Percentiles rank a stretch among this genome's conserved stretches.
phyloP scores from a whole-genome alignment of 2,329 filamentous ascomycete genomes.

The Phaeosphaeria sp. region DNA sequence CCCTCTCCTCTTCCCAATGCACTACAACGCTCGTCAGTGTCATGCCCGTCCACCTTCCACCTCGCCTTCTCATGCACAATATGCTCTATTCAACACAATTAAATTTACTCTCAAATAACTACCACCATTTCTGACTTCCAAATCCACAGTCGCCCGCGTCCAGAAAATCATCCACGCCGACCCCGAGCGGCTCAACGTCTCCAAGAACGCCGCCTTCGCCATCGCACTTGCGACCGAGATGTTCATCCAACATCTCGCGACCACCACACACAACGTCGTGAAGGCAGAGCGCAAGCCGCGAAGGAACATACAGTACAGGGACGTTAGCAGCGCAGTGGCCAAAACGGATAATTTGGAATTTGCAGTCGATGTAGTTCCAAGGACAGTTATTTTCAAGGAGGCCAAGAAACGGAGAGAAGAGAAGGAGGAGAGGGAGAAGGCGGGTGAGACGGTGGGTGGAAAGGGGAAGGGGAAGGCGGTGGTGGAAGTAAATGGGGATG shows the following conservation, averaged over 20 bases:
- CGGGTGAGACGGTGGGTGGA: slow-evolving; percentile 47
- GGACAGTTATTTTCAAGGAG: slow-evolving; percentile 80
- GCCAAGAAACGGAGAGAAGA: slow-evolving; percentile 69
- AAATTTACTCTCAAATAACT: no score
- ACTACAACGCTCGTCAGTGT: no score
- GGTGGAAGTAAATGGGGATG: background rate
- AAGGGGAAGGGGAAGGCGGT: slow-evolving; percentile 11
- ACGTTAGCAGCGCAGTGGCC: slow-evolving; percentile 85
- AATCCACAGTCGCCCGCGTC: slow-evolving; percentile 78
- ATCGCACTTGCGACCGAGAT: slow-evolving; percentile 94
- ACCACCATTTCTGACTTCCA: no score
- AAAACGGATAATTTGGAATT: slow-evolving; percentile 96
- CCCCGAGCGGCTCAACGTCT: slow-evolving; percentile 76
- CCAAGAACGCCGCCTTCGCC: slow-evolving; percentile 91
- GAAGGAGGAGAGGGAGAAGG: slow-evolving; percentile 21
- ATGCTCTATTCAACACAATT: no score
- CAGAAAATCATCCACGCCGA: slow-evolving; percentile 95
- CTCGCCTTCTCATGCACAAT: no score
- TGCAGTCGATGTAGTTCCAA: slow-evolving; percentile 86
- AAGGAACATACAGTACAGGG: slow-evolving; percentile 93
- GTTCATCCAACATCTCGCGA: slow-evolving; percentile 91
- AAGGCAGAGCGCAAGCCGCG: slow-evolving; percentile 91
- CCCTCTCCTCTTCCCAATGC: background rate
- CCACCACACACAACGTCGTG: slow-evolving; percentile 84
- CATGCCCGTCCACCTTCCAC: no score